Percentiles rank a stretch among this genome's conserved stretches.
These are phyloP conservation scores for Hypoxylon sp. DNA, from an alignment of 2,329 filamentous ascomycete species.

Conservation along the genomic window DNA sequence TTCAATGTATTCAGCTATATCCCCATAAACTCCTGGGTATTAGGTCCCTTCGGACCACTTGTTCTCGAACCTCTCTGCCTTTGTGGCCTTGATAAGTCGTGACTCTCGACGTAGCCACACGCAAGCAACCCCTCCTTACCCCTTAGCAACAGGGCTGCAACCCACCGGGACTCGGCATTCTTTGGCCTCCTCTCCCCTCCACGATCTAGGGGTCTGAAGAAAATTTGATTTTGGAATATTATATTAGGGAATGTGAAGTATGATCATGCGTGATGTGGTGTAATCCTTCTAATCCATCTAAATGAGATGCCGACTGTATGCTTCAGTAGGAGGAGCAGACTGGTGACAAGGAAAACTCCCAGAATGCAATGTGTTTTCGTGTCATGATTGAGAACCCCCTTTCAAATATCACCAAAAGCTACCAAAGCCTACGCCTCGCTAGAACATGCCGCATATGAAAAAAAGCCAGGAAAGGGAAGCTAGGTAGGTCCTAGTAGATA, in stretches of 20 bases:
- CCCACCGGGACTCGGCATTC: constrained; percentile 17
- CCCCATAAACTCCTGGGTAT: constrained; percentile 27
- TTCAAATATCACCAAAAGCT: constrained; percentile 51
- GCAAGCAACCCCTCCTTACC: background rate
- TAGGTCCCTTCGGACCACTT: constrained; percentile 15
- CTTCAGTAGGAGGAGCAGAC: constrained; percentile 33
- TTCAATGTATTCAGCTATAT: constrained; percentile 37
- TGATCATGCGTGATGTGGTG: constrained; percentile 44
- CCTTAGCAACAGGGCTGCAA: constrained; percentile 10
- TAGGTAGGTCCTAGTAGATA: constrained; percentile 34
- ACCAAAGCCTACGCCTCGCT: constrained; percentile 56
- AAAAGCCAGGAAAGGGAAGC: constrained; percentile 38
- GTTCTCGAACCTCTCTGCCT: constrained; percentile 23
- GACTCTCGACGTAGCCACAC: constrained; percentile 18
- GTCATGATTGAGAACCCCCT: constrained; percentile 48
- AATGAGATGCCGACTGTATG: constrained; percentile 46
- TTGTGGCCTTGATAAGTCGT: constrained; percentile 5
- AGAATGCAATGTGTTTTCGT: constrained; percentile 50
- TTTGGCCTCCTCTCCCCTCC: constrained; percentile 20
- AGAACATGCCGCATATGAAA: constrained; percentile 54
- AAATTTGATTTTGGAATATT: constrained; percentile 44
- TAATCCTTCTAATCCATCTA: constrained; percentile 51
- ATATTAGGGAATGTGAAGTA: constrained; percentile 47
- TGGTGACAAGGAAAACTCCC: constrained; percentile 41
- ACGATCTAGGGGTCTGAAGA: constrained; percentile 15